These are phyloP conservation scores for Styphnolobium japonicum DNA, from an alignment of 306 rosid genomes.

Conservation along the genomic window DNA sequence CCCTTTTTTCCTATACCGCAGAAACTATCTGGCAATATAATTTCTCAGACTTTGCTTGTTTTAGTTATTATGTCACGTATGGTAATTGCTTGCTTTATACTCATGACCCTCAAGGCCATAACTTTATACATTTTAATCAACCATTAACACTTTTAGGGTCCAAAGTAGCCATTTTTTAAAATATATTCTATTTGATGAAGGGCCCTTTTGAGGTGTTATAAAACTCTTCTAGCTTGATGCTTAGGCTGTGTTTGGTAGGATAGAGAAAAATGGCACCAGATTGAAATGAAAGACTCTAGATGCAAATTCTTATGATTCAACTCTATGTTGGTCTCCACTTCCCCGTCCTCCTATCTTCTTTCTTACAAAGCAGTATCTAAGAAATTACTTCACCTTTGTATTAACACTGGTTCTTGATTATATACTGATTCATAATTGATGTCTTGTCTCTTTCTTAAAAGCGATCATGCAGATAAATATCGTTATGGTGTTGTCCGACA, in stretches of 20 bases:
- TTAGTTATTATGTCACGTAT: background rate
- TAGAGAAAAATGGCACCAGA: background rate
- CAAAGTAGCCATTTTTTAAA: background rate
- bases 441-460: conserved; percentile 20
- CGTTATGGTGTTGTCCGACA: conserved; percentile 76
- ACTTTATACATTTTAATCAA: background rate
- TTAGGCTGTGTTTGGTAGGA: background rate
- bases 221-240: background rate
- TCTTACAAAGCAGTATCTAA: background rate
- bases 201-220: background rate
- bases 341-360: background rate
- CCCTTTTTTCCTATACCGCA: background rate
- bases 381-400: background rate
- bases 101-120: background rate
- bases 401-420: background rate
- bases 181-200: background rate
- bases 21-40: background rate
- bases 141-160: background rate
- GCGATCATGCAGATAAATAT: conserved; percentile 85
- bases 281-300: background rate
- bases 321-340: background rate
- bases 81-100: background rate
- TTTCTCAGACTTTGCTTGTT: background rate
- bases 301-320: background rate
- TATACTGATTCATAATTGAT: background rate